phyloP scores from a whole-genome alignment of 257 asterid species.

The Gardenia jasminoides region DNA sequence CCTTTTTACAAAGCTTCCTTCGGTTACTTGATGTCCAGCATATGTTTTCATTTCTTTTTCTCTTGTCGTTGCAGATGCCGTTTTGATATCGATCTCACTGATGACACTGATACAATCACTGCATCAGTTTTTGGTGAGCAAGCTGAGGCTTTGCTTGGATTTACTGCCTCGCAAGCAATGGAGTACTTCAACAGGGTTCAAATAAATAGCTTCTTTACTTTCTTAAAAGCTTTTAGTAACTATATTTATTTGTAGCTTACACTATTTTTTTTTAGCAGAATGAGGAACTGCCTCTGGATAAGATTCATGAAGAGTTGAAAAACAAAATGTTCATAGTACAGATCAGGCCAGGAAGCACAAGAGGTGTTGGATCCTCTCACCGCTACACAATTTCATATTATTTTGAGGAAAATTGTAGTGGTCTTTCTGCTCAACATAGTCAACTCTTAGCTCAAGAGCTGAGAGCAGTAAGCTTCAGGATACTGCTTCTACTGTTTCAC shows the following conservation, averaged over 20 bases:
- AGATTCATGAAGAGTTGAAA: background rate
- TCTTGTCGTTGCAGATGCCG: background rate
- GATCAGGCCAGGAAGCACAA: background rate
- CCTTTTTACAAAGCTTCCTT: too few species aligned
- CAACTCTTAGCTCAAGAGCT: too few species aligned
- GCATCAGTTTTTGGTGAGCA: background rate
- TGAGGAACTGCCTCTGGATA: too few species aligned
- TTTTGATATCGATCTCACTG: background rate
- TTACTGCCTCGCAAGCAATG: background rate
- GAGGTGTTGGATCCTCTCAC: background rate
- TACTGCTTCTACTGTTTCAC: too few species aligned
- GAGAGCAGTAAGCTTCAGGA: too few species aligned
- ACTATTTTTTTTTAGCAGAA: background rate
- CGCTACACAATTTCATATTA: background rate
- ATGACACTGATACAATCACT: background rate
- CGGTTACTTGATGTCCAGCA: too few species aligned
- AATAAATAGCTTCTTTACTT: too few species aligned
- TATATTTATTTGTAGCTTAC: too few species aligned
- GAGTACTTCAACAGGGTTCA: background rate
- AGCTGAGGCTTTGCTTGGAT: background rate
- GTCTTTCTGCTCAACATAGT: too few species aligned
- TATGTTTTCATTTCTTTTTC: too few species aligned
- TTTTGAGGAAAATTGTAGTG: background rate
- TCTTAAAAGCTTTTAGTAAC: too few species aligned
- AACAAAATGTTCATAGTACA: background rate